These are phyloP conservation scores for Thelephora aurantiotincta DNA, from an alignment of 768 basidiomycete species.

Conservation along the genomic window DNA sequence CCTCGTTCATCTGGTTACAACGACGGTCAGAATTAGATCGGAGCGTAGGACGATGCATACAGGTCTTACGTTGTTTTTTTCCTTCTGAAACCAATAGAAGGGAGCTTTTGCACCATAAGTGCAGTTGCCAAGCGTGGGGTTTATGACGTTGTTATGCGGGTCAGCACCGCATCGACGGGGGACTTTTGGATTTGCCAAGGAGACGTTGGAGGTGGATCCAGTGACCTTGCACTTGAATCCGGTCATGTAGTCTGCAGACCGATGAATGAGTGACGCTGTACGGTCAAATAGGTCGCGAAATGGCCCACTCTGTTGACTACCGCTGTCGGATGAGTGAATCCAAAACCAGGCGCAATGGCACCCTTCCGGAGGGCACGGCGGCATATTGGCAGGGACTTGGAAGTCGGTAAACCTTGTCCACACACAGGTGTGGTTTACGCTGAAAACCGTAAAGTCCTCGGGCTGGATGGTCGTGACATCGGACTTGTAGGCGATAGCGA, in stretches of 20 bases:
- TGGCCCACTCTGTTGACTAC: constrained; percentile 46
- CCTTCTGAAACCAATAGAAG: constrained; percentile 53
- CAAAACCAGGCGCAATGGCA: constrained; percentile 58
- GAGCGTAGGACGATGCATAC: neutral
- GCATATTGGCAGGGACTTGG: constrained; percentile 51
- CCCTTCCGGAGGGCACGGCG: constrained; percentile 44
- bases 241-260: constrained; percentile 52
- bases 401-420: constrained; percentile 59
- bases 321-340: constrained; percentile 45
- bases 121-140: constrained; percentile 43
- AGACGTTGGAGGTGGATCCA: constrained; percentile 32
- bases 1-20: constrained; percentile 45
- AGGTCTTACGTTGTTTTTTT: constrained; percentile 42
- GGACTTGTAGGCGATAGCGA: constrained; percentile 68
- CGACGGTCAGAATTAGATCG: neutral
- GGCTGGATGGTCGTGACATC: constrained; percentile 43
- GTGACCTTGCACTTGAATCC: constrained; percentile 57
- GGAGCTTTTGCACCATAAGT: constrained; percentile 62
- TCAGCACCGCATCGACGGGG: constrained; percentile 58
- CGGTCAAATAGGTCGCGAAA: neutral
- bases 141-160: constrained; percentile 25
- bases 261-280: neutral
- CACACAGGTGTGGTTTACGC: constrained; percentile 53
- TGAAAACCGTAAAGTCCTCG: constrained; percentile 52
- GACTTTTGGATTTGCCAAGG: constrained; percentile 40